phyloP scores from a whole-genome alignment of 768 basidiomycete genomes.

The Macrolepiota fuliginosa region DNA sequence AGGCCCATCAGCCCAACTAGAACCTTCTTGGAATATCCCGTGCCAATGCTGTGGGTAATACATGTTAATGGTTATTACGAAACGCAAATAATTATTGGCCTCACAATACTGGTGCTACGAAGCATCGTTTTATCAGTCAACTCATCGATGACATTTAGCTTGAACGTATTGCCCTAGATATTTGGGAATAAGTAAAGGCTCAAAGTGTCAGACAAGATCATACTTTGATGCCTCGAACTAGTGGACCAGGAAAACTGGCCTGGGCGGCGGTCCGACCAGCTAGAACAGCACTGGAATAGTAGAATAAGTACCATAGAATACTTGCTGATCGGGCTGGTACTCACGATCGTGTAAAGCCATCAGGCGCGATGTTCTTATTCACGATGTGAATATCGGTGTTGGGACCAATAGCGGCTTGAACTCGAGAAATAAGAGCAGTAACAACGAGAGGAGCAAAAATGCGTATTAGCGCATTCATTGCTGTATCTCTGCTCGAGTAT shows the following conservation, averaged over 20 bases:
- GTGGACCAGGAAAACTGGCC: slow-evolving; percentile 27
- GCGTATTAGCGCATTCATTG: neutral
- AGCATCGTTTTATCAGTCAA: slow-evolving; percentile 49
- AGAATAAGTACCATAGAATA: neutral
- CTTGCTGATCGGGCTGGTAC: slow-evolving; percentile 13
- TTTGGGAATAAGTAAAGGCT: neutral
- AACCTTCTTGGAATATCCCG: slow-evolving; percentile 34
- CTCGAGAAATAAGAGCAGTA: neutral
- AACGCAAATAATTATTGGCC: slow-evolving; percentile 8
- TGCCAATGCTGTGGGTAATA: slow-evolving; percentile 39
- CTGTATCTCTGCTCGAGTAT: neutral
- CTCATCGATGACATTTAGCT: slow-evolving; percentile 45
- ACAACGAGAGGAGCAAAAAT: neutral
- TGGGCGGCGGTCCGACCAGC: slow-evolving; percentile 22
- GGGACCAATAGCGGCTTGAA: slow-evolving; percentile 22
- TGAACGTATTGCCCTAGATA: slow-evolving; percentile 37
- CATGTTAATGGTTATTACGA: neutral
- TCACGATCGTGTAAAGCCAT: slow-evolving; percentile 43
- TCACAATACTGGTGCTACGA: slow-evolving; percentile 47
- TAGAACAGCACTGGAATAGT: slow-evolving; percentile 23
- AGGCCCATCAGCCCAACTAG: slow-evolving; percentile 39
- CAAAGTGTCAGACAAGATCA: neutral
- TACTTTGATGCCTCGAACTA: slow-evolving; percentile 29
- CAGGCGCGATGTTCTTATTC: slow-evolving; percentile 44
- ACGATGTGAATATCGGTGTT: slow-evolving; percentile 33